A percentile compares a stretch with the other conserved stretches of the same genome.
Evolutionary conservation across 148 eudicot species (phyloP).

Genomic region (Tetragonia tetragonoides): DNA sequence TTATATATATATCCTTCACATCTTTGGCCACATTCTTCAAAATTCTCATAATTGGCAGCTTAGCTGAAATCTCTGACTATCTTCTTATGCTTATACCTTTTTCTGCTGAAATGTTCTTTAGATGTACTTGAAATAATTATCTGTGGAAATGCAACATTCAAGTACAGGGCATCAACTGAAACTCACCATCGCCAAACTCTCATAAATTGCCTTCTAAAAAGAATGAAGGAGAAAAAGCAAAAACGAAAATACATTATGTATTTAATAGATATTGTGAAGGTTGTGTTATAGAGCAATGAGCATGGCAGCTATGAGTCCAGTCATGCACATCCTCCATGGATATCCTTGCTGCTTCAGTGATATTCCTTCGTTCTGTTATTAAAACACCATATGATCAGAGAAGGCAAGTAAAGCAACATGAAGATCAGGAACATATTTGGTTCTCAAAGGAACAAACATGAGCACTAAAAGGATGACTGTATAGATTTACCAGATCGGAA

Average conservation of each 20-base stretch:
- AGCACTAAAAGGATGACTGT: neutral
- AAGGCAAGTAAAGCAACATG: neutral
- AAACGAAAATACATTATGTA: conserved; percentile 7
- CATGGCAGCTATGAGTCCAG: conserved; percentile 41
- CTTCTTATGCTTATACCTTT: neutral
- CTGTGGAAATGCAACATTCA: conserved; percentile 12
- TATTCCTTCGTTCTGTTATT: conserved; percentile 55
- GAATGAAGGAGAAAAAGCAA: conserved; percentile 25
- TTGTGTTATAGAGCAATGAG: conserved; percentile 35
- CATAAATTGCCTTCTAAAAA: conserved; percentile 13
- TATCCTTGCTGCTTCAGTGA: conserved; percentile 40
- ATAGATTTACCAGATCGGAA: conserved; percentile 48
- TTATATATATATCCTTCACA: neutral
- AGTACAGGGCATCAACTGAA: neutral
- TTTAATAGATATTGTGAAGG: neutral
- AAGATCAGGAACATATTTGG: conserved; percentile 5
- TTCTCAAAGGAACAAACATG: neutral
- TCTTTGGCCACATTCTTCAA: neutral
- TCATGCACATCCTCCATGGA: conserved; percentile 35
- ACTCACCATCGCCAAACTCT: neutral
- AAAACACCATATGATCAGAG: conserved; percentile 17
- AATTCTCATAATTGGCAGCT: neutral
- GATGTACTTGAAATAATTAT: conserved; percentile 5
- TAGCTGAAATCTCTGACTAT: neutral
- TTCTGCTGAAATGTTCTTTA: neutral